Base-by-base conservation (phyloP, 140 eudicot genomes). In the Artemisia princeps region DNA sequence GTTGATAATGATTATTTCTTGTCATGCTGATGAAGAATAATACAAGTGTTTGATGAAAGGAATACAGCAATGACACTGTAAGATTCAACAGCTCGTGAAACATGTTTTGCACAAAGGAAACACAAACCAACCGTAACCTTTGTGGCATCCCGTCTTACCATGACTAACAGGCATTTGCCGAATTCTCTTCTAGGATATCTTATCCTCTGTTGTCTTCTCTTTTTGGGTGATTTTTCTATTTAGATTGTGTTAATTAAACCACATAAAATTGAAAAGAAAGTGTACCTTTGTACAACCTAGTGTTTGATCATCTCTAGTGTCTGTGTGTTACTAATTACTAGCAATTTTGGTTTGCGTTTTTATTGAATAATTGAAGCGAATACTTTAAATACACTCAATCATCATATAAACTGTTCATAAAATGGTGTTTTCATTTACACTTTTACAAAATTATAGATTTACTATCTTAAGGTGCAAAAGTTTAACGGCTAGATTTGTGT, bases 201-300 rank as follows among this genome's bases (percentile, higher is more conserved):
- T 28, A 37, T 37, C 44, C 44, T 37, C 44, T 58, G n/a, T 16
- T 49, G 14, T 44, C 23, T 19, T 68, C 44, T 59, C 40, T 56
- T 59, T 50, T 15, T 2, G 78, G 73, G 74, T 74, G 73, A 67
- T 59, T 57, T 55, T 73, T 6, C 67, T 56, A 37, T 63, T 67
- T 55, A 56, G 64, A 48, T 76, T 56, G 68, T 76, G 80, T 76
- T 63, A 69, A 70, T 69, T 69, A 51, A 67, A 67, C 63, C 73
- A 66, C 72, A 73, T 37, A 74, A 33, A 58, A 24, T 64, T 65
- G 68, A 66, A 65, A 73, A 66, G 53, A 6, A 13, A 70, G 40
- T 37, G 68, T 30, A 65, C 72, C 28, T 73, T 60, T 65, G 55
- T 55, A 33, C 56, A 40, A 55, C 71, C 71, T 64, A 33, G 7